Conservation (phyloP, 176 grass and related monocot species). For the Leersia perrieri region DNA sequence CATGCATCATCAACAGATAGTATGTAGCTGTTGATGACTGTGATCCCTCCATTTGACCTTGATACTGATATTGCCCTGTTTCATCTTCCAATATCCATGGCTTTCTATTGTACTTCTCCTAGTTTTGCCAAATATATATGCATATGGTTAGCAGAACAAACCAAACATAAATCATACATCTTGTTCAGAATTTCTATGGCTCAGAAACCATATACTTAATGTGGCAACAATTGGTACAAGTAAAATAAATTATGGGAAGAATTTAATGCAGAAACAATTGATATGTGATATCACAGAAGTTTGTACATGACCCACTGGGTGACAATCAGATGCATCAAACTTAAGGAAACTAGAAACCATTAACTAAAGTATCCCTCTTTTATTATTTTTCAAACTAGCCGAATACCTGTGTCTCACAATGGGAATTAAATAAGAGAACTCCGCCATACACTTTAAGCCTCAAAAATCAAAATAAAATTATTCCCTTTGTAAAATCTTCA, state of each 20-base stretch:
- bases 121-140: conserved; percentile 21
- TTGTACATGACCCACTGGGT: not conserved
- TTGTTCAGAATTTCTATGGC: not conserved
- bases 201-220: not conserved
- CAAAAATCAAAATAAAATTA: too few species aligned
- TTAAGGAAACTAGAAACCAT: not conserved
- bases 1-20: conserved; percentile 92
- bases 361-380: not conserved
- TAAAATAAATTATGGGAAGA: not conserved
- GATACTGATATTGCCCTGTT: conserved; percentile 94
- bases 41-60: conserved; percentile 89
- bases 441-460: too few species aligned
- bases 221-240: not conserved
- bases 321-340: not conserved
- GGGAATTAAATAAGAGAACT: too few species aligned
- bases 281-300: not conserved
- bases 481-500: too few species aligned
- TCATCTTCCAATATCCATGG: conserved; percentile 99
- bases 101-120: conserved; percentile 90
- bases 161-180: not conserved
- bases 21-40: conserved; percentile 93
- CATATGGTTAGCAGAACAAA: conserved; percentile 3
- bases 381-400: not conserved
- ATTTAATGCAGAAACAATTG: not conserved
- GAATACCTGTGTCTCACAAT: too few species aligned